Percentiles rank a stretch among this genome's conserved stretches.
phyloP scores from a whole-genome alignment of 495 filamentous ascomycete species.

The Astrocystis sublimbata region DNA sequence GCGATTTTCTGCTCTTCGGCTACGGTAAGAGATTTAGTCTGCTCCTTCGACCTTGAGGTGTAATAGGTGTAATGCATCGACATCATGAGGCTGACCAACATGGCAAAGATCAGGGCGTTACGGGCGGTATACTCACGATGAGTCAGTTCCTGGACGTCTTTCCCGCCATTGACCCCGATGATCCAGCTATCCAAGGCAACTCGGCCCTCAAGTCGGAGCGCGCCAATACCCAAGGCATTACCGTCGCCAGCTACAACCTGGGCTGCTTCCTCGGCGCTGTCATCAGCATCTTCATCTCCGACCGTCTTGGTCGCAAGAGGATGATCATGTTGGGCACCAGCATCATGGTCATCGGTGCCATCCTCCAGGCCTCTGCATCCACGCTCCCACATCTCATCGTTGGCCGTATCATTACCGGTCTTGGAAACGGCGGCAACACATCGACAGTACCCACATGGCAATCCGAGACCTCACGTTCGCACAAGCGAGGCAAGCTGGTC shows the following conservation, averaged over 20 bases:
- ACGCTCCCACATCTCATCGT: slow-evolving; percentile 63
- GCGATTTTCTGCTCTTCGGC: slow-evolving; percentile 63
- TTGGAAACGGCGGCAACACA: slow-evolving; percentile 65
- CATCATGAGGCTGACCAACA: slow-evolving; percentile 19
- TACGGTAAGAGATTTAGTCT: slow-evolving; percentile 35
- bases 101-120: slow-evolving; percentile 53
- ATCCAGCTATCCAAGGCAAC: slow-evolving; percentile 24
- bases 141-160: slow-evolving; percentile 56
- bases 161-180: slow-evolving; percentile 55
- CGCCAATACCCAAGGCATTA: slow-evolving; percentile 61
- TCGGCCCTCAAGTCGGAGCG: slow-evolving; percentile 39
- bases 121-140: slow-evolving; percentile 60
- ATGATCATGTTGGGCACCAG: slow-evolving; percentile 69
- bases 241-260: slow-evolving; percentile 69
- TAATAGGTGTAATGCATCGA: background rate
- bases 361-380: slow-evolving; percentile 63
- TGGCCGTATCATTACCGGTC: slow-evolving; percentile 65
- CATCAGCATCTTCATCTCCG: slow-evolving; percentile 68
- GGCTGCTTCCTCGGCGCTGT: slow-evolving; percentile 75
- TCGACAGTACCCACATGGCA: slow-evolving; percentile 73
- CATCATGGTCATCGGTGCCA: slow-evolving; percentile 71
- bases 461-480: slow-evolving; percentile 73
- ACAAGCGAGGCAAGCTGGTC: slow-evolving; percentile 72
- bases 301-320: slow-evolving; percentile 66
- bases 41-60: background rate